These are phyloP conservation scores for Saturnispora gosingensis DNA, from an alignment of 805 yeast species.

Conservation along the genomic window DNA sequence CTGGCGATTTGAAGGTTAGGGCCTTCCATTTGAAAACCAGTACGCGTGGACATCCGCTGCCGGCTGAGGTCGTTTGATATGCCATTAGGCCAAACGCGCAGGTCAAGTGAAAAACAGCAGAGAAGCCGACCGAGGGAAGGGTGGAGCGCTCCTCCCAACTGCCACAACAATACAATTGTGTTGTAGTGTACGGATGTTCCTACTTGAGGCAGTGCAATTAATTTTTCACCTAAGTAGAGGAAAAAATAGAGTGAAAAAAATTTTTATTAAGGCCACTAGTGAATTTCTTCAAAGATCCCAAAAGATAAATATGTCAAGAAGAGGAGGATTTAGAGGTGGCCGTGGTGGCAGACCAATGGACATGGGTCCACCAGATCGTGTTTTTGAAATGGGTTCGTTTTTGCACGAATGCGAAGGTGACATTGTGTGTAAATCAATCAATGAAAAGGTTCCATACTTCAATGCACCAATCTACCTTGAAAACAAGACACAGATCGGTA, in stretches of 20 bases:
- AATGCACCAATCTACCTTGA: conserved; percentile 97
- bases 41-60: conserved; percentile 26
- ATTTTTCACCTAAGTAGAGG: not conserved
- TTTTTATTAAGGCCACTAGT: not conserved
- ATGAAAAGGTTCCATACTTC: conserved; percentile 92
- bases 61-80: conserved; percentile 7
- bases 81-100: conserved; percentile 14
- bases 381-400: conserved; percentile 90
- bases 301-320: conserved; percentile 44
- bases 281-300: not conserved
- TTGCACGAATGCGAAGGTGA: conserved; percentile 94
- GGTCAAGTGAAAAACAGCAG: not conserved
- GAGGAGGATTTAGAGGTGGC: conserved; percentile 64
- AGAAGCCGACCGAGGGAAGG: not conserved
- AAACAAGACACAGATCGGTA: conserved; percentile 93
- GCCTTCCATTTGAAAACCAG: conserved; percentile 26
- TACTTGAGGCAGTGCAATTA: not conserved
- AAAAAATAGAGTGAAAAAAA: not conserved
- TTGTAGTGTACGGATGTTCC: not conserved
- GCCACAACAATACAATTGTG: not conserved
- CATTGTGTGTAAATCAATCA: conserved; percentile 90
- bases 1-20: conserved; percentile 20
- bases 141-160: too few species aligned
- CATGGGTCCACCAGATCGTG: conserved; percentile 95
- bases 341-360: conserved; percentile 61